Conservation (phyloP, 2,329 filamentous ascomycete species). For the Sporothrix brasiliensis region DNA sequence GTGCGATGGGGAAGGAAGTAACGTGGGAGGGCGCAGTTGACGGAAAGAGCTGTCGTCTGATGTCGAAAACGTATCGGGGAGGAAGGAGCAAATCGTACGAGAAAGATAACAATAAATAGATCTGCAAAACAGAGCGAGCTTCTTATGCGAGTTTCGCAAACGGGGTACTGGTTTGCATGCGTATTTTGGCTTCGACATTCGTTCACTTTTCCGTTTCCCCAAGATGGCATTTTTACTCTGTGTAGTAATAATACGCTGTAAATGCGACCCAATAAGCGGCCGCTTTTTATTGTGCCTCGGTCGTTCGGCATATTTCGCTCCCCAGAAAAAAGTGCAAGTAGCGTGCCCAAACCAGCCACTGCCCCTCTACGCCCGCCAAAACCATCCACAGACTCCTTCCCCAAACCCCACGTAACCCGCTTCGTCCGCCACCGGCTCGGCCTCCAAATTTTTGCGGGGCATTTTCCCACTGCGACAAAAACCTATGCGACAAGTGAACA, state of each 20-base stretch:
- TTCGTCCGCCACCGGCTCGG: neutral
- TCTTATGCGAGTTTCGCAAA: neutral
- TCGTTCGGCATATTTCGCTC: conserved; percentile 33
- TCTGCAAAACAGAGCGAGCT: neutral
- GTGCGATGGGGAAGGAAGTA: conserved; percentile 1
- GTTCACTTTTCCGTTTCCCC: neutral
- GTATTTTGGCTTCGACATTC: conserved; percentile 16
- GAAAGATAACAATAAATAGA: neutral
- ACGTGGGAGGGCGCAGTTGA: neutral
- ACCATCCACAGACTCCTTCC: neutral
- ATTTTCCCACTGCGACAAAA: conserved; percentile 3
- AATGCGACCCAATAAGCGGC: neutral
- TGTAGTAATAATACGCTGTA: neutral
- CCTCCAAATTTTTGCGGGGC: conserved; percentile 30
- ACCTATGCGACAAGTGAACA: neutral
- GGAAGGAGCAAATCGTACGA: neutral
- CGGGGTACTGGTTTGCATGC: neutral
- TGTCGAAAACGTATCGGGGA: neutral
- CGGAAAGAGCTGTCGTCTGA: conserved; percentile 3
- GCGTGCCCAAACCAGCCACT: neutral
- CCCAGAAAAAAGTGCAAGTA: neutral
- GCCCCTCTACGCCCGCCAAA: conserved; percentile 19
- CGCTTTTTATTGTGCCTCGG: conserved; percentile 33
- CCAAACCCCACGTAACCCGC: conserved; percentile 28
- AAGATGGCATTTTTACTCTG: neutral